phyloP scores from a whole-genome alignment of 371 early-diverging fungal genomes.

The Syncephalastrum contaminatum region DNA sequence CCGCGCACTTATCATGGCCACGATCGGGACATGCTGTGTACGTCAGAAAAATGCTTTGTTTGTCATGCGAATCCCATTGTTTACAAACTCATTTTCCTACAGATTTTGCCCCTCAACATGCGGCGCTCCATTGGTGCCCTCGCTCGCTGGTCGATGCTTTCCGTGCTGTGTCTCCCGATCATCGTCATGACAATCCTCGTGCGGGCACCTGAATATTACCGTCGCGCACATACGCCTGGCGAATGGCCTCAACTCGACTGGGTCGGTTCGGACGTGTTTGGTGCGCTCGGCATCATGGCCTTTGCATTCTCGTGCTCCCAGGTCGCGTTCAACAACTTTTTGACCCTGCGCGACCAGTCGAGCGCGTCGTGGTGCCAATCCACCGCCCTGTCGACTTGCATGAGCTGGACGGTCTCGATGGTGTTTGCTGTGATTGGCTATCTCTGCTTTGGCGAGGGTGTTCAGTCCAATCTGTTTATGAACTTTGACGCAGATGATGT shows the following conservation, averaged over 20 bases:
- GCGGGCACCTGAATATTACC: conserved; percentile 45
- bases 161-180: conserved; percentile 52
- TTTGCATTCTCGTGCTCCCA: conserved; percentile 46
- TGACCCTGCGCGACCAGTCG: conserved; percentile 46
- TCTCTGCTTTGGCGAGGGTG: conserved; percentile 53
- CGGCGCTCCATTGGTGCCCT: conserved; percentile 59
- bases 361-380: conserved; percentile 40
- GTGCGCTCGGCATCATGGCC: conserved; percentile 48
- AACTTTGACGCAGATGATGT: conserved; percentile 52
- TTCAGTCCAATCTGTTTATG: conserved; percentile 54
- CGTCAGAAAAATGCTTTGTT: conserved; percentile 9
- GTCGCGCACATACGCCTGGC: conserved; percentile 15
- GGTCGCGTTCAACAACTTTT: conserved; percentile 54
- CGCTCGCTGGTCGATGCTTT: conserved; percentile 56
- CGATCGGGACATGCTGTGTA: conserved; percentile 41
- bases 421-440: conserved; percentile 58
- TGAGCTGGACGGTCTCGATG: conserved; percentile 55
- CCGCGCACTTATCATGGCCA: conserved; percentile 41
- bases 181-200: conserved; percentile 50
- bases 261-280: conserved; percentile 37
- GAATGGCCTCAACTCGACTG: conserved; percentile 21
- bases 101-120: conserved; percentile 53
- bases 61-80: conserved; percentile 3
- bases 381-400: conserved; percentile 38
- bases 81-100: not conserved